Conservation (phyloP, 805 yeast species). For the Monosporozyma yasuniensis region DNA sequence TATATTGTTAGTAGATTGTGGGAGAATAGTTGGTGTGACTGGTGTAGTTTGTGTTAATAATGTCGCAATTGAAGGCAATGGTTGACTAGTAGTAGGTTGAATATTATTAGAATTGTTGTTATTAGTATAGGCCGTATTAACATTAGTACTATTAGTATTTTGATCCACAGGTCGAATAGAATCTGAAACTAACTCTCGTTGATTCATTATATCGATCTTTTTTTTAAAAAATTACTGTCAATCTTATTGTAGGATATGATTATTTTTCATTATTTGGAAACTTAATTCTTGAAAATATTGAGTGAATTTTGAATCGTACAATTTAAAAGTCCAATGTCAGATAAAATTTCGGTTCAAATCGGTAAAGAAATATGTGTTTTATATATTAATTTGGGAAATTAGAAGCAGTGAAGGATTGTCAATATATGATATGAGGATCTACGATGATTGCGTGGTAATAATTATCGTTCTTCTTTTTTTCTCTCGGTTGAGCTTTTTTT, state of each 20-base stretch:
- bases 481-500: no score
- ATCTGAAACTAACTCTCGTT: background rate
- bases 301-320: background rate
- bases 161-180: background rate
- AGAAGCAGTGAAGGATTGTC: no score
- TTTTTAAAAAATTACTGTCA: background rate
- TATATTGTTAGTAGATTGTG: background rate
- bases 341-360: no score
- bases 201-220: background rate
- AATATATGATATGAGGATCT: no score
- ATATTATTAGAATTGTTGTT: background rate
- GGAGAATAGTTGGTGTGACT: background rate
- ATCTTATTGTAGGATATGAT: background rate
- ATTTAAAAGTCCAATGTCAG: no score
- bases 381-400: no score
- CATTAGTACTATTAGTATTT: background rate
- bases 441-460: no score
- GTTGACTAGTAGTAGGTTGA: background rate
- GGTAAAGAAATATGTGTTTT: background rate
- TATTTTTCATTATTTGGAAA: background rate
- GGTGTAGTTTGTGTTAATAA: background rate
- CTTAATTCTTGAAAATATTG: background rate
- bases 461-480: no score
- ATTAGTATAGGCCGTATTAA: background rate
- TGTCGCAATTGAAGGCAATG: background rate